Conservation (phyloP, 352 stramenopile genomes). For the Phytophthora brassicae region DNA sequence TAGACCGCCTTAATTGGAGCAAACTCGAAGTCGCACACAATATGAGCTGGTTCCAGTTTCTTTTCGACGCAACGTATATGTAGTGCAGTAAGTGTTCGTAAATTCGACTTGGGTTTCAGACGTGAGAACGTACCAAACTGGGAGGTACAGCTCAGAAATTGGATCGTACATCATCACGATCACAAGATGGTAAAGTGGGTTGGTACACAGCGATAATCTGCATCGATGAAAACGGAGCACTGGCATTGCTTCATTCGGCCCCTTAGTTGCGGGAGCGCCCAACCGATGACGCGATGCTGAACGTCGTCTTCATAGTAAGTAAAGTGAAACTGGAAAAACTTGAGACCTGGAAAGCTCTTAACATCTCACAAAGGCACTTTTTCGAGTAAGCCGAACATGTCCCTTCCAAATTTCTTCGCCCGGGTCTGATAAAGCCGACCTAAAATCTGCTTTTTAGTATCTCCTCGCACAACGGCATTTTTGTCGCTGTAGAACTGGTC, state of each 20-base stretch:
- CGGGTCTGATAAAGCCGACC: not conserved
- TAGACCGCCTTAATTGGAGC: constrained; percentile 4
- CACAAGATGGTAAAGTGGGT: constrained; percentile 8
- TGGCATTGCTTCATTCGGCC: not conserved
- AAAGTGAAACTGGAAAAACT: constrained; percentile 11
- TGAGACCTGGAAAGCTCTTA: not conserved
- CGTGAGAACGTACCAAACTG: constrained; percentile 5
- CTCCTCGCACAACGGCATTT: too few relatives aligned
- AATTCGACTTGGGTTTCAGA: constrained; percentile 5
- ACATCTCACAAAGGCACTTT: not conserved
- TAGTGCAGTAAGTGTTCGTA: constrained; percentile 1
- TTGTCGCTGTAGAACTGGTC: too few relatives aligned
- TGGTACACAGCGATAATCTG: constrained; percentile 6
- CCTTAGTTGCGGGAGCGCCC: not conserved
- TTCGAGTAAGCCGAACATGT: constrained; percentile 1
- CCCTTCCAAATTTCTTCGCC: not conserved
- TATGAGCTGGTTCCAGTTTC: not conserved
- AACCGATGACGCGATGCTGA: too few relatives aligned
- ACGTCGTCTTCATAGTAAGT: constrained; percentile 18
- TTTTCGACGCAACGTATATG: not conserved
- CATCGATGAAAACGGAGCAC: constrained; percentile 4
- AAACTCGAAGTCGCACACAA: constrained; percentile 10
- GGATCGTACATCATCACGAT: constrained; percentile 18
- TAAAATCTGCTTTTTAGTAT: too few relatives aligned
- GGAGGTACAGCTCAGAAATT: constrained; percentile 1